These are phyloP conservation scores for Citeromyces siamensis DNA, from an alignment of 1,139 yeast genomes.

Conservation along the genomic window DNA sequence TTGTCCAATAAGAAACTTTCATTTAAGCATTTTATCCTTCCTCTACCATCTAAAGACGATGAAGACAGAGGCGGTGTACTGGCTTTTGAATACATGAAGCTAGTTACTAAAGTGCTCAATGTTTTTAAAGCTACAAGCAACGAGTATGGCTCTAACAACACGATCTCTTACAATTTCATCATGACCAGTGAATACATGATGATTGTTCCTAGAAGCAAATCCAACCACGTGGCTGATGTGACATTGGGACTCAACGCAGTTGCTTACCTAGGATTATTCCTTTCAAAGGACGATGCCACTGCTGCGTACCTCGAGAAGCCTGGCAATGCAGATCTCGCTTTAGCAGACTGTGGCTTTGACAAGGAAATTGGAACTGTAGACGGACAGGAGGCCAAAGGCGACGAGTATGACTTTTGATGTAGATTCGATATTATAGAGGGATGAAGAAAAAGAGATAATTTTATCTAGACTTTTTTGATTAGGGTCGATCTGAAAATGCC, in stretches of 20 bases:
- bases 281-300: conserved; percentile 56
- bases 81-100: conserved; percentile 53
- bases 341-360: conserved; percentile 1
- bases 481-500: no score
- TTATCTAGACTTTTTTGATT: no score
- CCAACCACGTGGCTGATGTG: conserved; percentile 31
- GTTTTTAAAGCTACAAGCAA: conserved; percentile 30
- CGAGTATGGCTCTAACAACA: conserved; percentile 18
- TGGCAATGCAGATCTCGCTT: neutral
- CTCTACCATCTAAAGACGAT: conserved; percentile 35
- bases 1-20: conserved; percentile 47
- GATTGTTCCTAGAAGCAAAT: conserved; percentile 61
- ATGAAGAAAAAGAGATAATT: no score
- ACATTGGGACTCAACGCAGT: conserved; percentile 52
- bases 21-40: conserved; percentile 80
- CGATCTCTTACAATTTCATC: conserved; percentile 62
- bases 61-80: conserved; percentile 42
- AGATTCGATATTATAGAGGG: no score
- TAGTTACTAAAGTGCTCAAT: conserved; percentile 62
- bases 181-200: conserved; percentile 77
- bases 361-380: neutral
- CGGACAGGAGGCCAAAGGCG: conserved; percentile 1
- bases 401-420: conserved; percentile 1
- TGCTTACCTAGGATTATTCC: conserved; percentile 67
- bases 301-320: neutral